These are phyloP conservation scores for Eleusine indica DNA, from an alignment of 176 grass and related monocot species.

Conservation along the genomic window DNA sequence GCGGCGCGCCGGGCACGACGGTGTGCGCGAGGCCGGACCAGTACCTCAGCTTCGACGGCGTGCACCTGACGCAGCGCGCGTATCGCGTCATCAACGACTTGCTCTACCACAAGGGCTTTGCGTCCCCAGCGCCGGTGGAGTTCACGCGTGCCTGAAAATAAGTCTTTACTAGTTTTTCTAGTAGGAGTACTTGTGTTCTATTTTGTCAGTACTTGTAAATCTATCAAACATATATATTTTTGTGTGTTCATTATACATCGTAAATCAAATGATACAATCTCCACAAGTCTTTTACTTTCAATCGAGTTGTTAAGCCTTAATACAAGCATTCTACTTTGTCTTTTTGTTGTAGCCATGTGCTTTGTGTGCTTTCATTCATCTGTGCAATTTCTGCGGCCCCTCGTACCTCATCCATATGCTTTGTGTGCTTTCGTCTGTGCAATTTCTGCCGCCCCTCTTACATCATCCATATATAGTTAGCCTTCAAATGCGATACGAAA, in stretches of 20 bases:
- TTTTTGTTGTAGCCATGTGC: no score
- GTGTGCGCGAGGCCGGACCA: conserved; percentile 55
- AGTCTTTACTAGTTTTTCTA: not conserved
- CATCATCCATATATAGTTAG: no score
- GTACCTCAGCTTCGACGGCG: conserved; percentile 76
- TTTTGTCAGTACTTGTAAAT: not conserved
- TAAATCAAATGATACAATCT: not conserved
- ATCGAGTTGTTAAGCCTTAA: no score
- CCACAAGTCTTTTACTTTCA: no score
- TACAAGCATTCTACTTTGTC: no score
- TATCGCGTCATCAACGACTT: conserved; percentile 44
- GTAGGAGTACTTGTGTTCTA: not conserved
- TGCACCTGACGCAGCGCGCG: conserved; percentile 81
- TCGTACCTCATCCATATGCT: no score
- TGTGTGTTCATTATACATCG: not conserved
- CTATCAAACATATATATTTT: not conserved
- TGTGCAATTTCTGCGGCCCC: no score
- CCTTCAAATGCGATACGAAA: no score
- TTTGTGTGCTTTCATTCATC: no score
- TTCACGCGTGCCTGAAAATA: not conserved
- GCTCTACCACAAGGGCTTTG: conserved; percentile 35
- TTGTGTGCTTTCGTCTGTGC: no score
- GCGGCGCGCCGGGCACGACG: conserved; percentile 46
- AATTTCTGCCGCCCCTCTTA: no score
- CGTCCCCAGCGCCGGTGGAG: conserved; percentile 16